Evolutionary conservation across 768 basidiomycete genomes (phyloP), one percentile per base, ranked within the genome.

Genomic region (Fibroporia radiculosa): DNA sequence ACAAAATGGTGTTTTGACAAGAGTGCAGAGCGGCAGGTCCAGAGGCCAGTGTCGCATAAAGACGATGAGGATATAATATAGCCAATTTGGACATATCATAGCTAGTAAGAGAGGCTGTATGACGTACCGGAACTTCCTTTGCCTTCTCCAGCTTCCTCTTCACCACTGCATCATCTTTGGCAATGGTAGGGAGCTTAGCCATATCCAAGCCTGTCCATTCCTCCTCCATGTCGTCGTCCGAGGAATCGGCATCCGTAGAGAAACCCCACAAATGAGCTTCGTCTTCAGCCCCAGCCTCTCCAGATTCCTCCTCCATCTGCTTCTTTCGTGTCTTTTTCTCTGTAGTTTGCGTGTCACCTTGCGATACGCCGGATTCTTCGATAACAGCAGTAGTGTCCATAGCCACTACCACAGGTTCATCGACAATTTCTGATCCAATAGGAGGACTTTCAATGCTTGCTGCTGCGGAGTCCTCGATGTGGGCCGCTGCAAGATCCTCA

Each of bases 91-190:
- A 48, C 36, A 38, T 26, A 42, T 13, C 16, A 38, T n/a, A 33
- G 5, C n/a, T n/a, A n/a, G n/a, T n/a, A 3, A 41, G 35, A n/a
- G n/a, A n/a, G n/a, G n/a, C n/a, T n/a, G n/a, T n/a, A n/a, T 4
- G 28, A 66, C 84, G 48, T 55, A 91, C 93, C 47, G 77, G 79
- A 60, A 84, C 76, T 59, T 65, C 67, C 54, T 72, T 71, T 13
- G 77, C 77, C 55, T 69, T 70, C 49, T 71, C 74, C 22, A 78
- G 60, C 51, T 66, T 72, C 36, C 65, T 63, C 52, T 84, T 80
- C 11, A 97, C 84, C 1, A 71, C 76, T 33, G 73, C 81, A 58
- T 95, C 92, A 59, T 93, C 91, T 57, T 92, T 93, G 20, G 87
- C 85, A 20, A 92, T 69, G 0, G 88, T 92, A 1, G 93, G 93